Evolutionary conservation across 2,329 filamentous ascomycete genomes (phyloP), one percentile per base, ranked within the genome.

Genomic region (Hypoxylon sp.): DNA sequence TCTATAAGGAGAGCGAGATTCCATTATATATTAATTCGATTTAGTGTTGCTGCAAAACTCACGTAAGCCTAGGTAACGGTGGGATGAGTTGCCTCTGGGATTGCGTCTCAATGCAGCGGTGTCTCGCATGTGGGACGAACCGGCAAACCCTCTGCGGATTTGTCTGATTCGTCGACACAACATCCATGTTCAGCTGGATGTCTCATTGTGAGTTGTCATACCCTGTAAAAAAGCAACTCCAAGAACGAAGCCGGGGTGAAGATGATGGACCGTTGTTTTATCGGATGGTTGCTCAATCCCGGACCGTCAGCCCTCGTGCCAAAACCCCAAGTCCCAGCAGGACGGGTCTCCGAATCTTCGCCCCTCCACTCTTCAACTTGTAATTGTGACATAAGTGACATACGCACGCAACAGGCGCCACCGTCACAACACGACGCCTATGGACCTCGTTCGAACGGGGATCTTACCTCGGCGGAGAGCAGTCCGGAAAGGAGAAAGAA

Each of bases 321-420:
- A 26, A 26, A 26, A 39, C 7, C 34, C 34, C 13, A 41, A 62
- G 59, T 65, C 63, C 65, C 65, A 65, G 59, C 62, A 59, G 59
- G 59, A 66, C 60, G 65, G 65, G 54, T 58, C 64, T n/a, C 56
- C 60, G 46, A 44, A 7, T 58, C 55, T 55, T 15, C 34, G 4
- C 34, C 13, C 22, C 7, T 30, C 41, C 26, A 46, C 47, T 57
- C 50, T 55, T 55, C 63, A 57, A 59, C 50, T 62, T 56, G 59
- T 59, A 60, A 54, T 46, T 46, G 56, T 63, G 57, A 56, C 60
- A 57, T 61, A 60, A 41, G 56, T 63, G 57, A 56, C 60, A 57
- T 61, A 60, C 64, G 64, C 62, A 67, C 43, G 61, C 34, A 56
- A 59, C 57, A 39, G 43, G 64, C 48, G 59, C 64, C 59, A 67